These are phyloP conservation scores for Rhodotorula paludigena DNA, from an alignment of 768 basidiomycete genomes.

Conservation along the genomic window DNA sequence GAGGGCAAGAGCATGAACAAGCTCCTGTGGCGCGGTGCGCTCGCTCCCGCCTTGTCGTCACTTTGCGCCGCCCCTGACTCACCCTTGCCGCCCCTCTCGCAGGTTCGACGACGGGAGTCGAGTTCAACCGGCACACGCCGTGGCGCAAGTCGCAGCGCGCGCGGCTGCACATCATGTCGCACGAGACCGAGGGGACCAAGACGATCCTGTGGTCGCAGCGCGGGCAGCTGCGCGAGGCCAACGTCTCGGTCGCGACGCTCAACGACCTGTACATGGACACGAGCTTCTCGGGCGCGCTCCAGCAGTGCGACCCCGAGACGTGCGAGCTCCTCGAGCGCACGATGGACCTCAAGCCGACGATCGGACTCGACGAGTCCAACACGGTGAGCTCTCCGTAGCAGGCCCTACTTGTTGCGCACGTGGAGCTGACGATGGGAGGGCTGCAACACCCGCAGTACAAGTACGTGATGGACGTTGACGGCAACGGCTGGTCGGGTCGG, in stretches of 20 bases:
- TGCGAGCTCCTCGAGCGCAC: conserved; percentile 38
- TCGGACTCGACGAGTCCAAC: conserved; percentile 38
- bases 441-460: conserved; percentile 30
- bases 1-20: conserved; percentile 47
- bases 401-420: too few species aligned
- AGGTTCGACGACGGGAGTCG: conserved; percentile 48
- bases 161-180: conserved; percentile 47
- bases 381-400: conserved; percentile 11
- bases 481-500: conserved; percentile 39
- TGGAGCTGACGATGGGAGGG: background rate
- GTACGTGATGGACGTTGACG: conserved; percentile 37
- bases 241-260: conserved; percentile 33
- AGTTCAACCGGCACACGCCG: conserved; percentile 47
- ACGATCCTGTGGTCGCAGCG: conserved; percentile 46
- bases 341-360: conserved; percentile 42
- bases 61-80: background rate
- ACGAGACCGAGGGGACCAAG: conserved; percentile 47
- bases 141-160: conserved; percentile 49
- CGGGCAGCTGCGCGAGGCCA: conserved; percentile 37
- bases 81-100: background rate
- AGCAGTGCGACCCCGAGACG: conserved; percentile 43
- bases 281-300: conserved; percentile 39
- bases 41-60: background rate
- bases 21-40: conserved; percentile 50
- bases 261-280: conserved; percentile 43